phyloP scores from a whole-genome alignment of 2,329 filamentous ascomycete genomes.

The Cercospora zeae-maydis region DNA sequence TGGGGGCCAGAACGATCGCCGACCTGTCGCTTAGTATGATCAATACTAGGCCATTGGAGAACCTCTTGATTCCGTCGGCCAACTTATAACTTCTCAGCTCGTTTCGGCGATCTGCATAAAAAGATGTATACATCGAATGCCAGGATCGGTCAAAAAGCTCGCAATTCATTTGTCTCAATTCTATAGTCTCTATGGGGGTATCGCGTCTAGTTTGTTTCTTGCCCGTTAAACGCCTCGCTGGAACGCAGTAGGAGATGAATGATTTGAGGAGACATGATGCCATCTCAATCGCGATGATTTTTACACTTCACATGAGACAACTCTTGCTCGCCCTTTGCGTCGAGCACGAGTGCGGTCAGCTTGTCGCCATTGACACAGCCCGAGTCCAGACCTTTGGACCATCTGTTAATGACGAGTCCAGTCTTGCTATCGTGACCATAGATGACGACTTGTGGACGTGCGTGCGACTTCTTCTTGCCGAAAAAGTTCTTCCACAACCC shows the following conservation, averaged over 20 bases:
- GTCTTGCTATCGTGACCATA: conserved; percentile 82
- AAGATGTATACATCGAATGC: neutral
- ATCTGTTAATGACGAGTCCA: conserved; percentile 64
- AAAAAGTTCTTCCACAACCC: conserved; percentile 24
- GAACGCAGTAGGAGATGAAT: conserved; percentile 11
- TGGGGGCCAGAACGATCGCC: conserved; percentile 57
- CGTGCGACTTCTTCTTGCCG: conserved; percentile 35
- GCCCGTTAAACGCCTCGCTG: conserved; percentile 17
- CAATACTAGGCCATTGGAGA: conserved; percentile 40
- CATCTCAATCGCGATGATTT: conserved; percentile 28
- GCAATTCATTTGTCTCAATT: neutral
- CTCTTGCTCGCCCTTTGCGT: conserved; percentile 45
- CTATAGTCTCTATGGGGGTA: conserved; percentile 10
- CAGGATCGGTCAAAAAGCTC: neutral
- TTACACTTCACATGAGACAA: conserved; percentile 43
- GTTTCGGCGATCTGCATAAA: no score
- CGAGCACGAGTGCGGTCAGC: conserved; percentile 73
- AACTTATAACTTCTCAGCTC: conserved; percentile 1
- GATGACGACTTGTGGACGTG: conserved; percentile 61
- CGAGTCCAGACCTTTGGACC: conserved; percentile 81
- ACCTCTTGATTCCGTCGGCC: conserved; percentile 45
- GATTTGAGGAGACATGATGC: neutral
- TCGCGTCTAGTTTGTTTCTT: neutral
- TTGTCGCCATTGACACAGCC: conserved; percentile 73
- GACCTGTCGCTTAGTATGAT: conserved; percentile 58